Percentiles rank a stretch among this genome's conserved stretches.
These are phyloP conservation scores for Retiboletus flavoniger DNA, from an alignment of 1,284 basidiomycete species.

Conservation along the genomic window DNA sequence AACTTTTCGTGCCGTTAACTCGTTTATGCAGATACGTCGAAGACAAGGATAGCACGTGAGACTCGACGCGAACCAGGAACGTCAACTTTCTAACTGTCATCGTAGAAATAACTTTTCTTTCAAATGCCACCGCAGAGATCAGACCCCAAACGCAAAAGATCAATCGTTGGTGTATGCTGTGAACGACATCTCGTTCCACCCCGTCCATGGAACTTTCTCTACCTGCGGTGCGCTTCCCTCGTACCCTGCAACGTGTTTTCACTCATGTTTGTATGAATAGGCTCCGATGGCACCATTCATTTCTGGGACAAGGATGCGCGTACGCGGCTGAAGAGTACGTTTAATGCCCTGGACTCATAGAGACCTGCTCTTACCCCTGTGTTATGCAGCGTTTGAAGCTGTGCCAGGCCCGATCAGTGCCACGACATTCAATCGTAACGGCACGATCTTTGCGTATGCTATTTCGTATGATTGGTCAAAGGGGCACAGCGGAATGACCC, in stretches of 20 bases:
- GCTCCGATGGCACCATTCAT: conserved; percentile 77
- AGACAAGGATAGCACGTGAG: conserved; percentile 70
- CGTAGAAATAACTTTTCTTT: conserved; percentile 88
- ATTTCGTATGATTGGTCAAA: conserved; percentile 90
- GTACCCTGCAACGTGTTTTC: conserved; percentile 25
- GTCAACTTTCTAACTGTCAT: conserved; percentile 14
- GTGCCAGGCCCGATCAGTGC: conserved; percentile 68
- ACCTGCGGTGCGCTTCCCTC: conserved; percentile 71
- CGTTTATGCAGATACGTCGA: conserved; percentile 64
- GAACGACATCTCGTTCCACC: conserved; percentile 91
- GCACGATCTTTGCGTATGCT: conserved; percentile 87
- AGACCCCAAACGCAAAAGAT: conserved; percentile 61
- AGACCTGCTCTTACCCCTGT: conserved; percentile 4
- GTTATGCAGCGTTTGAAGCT: conserved; percentile 44
- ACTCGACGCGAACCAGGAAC: neutral
- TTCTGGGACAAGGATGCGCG: conserved; percentile 92
- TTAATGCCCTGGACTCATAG: neutral
- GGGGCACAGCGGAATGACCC: conserved; percentile 84
- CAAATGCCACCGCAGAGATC: conserved; percentile 90
- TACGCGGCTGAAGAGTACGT: conserved; percentile 83
- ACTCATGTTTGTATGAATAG: conserved; percentile 35
- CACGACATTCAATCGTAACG: conserved; percentile 81
- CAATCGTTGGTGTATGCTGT: conserved; percentile 86
- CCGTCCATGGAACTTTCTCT: conserved; percentile 90
- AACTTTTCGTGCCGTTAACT: conserved; percentile 1